These are phyloP conservation scores for Phaseolus coccineus DNA, from an alignment of 331 rosid genomes.

Conservation along the genomic window DNA sequence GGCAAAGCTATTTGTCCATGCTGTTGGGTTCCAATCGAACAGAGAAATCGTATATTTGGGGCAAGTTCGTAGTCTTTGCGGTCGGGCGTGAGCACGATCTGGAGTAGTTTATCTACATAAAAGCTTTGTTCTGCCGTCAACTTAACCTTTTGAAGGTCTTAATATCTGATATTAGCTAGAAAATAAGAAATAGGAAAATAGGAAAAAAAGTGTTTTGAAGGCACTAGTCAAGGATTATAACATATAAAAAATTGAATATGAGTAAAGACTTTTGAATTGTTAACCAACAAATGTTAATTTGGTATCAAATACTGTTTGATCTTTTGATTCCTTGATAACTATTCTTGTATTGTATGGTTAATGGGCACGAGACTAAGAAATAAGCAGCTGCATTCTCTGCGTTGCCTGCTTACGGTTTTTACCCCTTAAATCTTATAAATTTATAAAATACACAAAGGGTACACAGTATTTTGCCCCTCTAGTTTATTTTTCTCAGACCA, in stretches of 20 bases:
- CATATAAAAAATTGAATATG: not conserved
- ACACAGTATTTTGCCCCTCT: not conserved
- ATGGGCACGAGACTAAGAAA: not conserved
- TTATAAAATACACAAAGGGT: not conserved
- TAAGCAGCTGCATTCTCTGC: not conserved
- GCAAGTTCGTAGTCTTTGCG: constrained; percentile 70
- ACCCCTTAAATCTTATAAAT: not conserved
- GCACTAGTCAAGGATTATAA: not conserved
- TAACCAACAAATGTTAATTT: not conserved
- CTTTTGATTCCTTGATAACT: not conserved
- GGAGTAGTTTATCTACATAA: constrained; percentile 47
- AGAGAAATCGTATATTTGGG: constrained; percentile 84
- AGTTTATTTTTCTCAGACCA: not conserved
- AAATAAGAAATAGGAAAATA: constrained; percentile 33
- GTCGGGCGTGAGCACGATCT: constrained; percentile 47
- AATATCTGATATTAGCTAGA: constrained; percentile 20
- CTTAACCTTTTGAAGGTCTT: constrained; percentile 39
- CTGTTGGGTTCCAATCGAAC: constrained; percentile 77
- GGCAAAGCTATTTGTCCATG: constrained; percentile 81
- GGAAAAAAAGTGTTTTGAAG: not conserved
- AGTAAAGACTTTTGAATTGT: not conserved
- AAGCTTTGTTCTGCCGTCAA: constrained; percentile 35
- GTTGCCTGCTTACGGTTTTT: not conserved
- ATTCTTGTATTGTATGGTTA: not conserved
- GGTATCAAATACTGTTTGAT: too few species aligned